Conservation (phyloP, 2,329 filamentous ascomycete species). For the Sporothrix globosa region DNA sequence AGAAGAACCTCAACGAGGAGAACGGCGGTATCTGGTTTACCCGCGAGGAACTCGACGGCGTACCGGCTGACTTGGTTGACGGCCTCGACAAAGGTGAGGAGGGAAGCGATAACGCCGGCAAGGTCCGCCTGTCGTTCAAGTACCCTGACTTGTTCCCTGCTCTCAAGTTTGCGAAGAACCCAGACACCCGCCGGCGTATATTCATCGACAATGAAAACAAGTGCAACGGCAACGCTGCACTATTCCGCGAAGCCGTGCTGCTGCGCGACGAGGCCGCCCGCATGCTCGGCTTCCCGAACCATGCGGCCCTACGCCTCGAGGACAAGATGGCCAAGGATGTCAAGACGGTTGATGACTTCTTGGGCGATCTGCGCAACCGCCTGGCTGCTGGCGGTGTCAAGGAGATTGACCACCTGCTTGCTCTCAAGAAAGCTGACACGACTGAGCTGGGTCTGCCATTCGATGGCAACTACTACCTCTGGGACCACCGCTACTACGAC, state of each 20-base stretch:
- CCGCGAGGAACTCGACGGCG: constrained; percentile 71
- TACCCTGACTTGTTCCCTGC: constrained; percentile 80
- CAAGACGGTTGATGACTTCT: constrained; percentile 71
- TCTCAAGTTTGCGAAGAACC: constrained; percentile 74
- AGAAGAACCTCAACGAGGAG: constrained; percentile 83
- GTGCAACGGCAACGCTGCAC: constrained; percentile 70
- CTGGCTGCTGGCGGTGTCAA: constrained; percentile 70
- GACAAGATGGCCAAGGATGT: constrained; percentile 85
- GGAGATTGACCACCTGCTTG: constrained; percentile 70
- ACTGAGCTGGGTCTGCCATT: constrained; percentile 60
- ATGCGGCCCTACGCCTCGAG: constrained; percentile 75
- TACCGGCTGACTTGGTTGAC: constrained; percentile 69
- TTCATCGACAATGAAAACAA: constrained; percentile 81
- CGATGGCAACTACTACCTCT: constrained; percentile 76
- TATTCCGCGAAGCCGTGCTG: constrained; percentile 75
- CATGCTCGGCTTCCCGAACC: constrained; percentile 74
- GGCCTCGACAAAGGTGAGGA: constrained; percentile 69
- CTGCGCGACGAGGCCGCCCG: constrained; percentile 78
- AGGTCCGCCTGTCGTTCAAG: constrained; percentile 77
- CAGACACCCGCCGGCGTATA: constrained; percentile 68
- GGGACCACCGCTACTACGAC: constrained; percentile 81
- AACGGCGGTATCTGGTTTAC: constrained; percentile 81
- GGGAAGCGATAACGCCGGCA: constrained; percentile 65
- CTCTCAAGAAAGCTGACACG: constrained; percentile 72
- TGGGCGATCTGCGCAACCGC: constrained; percentile 68